Base-by-base conservation (phyloP, 2,329 filamentous ascomycete genomes). In the Colletotrichum gloeosporioides region DNA sequence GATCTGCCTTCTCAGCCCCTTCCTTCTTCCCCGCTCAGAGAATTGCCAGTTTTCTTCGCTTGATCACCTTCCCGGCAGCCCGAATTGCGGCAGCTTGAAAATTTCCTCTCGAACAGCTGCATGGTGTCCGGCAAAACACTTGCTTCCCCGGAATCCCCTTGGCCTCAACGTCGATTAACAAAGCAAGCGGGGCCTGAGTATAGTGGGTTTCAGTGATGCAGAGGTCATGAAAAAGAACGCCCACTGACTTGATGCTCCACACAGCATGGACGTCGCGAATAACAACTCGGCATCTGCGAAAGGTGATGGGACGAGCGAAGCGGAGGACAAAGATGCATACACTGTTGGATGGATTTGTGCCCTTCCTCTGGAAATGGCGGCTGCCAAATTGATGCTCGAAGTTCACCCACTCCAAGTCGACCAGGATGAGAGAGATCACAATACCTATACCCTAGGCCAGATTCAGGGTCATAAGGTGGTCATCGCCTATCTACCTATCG, bases 291-390 rank as follows among this genome's bases (percentile, higher is more conserved):
- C 36, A 6, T 39, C 36, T 18, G 16, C 16, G 9, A 4, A 8
- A 7, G 15, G 16, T 0, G 16, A 0, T 18, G 18, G 1, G 5
- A 6, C 18, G 2, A 44, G 9, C 16, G 8, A n/a, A 3, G 1
- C 0, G 0, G 39, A n/a, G 8, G 8, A n/a, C 39, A 44, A 44
- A n/a, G 3, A 44, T 44, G 8, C 39, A 2, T 85, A 84, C 63
- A 81, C 79, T 4, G 78, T 84, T 12, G 82, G 80, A 57, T 85
- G 82, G 83, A 74, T 85, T 6, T 82, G 82, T 67, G 82, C 82
- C 1, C 78, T 44, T 1, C 39, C 39, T 0, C 4, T 44, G 18
- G 39, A 44, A 3, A 44, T 44, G 39, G 39, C 39, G 5, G 83
- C 82, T 0, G 80, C 81, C 2, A 71, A 79, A 44, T 79, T 76